phyloP scores from a whole-genome alignment of 2,329 filamentous ascomycete species.

The Harringtonia lauricola region DNA sequence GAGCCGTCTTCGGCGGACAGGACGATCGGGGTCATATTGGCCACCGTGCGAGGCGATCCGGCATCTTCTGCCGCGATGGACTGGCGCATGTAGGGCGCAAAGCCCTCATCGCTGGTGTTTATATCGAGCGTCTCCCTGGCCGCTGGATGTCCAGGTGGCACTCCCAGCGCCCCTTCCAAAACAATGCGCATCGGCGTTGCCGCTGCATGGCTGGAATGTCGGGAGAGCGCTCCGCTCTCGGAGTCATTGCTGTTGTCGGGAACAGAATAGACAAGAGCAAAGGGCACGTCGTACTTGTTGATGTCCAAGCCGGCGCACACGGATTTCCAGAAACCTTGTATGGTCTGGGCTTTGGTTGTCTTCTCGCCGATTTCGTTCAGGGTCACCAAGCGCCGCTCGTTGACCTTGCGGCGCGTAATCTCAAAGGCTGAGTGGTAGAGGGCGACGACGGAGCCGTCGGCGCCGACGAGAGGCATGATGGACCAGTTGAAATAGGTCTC shows the following conservation, averaged over 20 bases:
- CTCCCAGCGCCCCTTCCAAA: slow-evolving; percentile 63
- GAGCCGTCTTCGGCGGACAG: slow-evolving; percentile 57
- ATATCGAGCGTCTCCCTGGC: slow-evolving; percentile 56
- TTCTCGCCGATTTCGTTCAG: slow-evolving; percentile 67
- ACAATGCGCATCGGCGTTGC: slow-evolving; percentile 32
- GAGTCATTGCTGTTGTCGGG: slow-evolving; percentile 28
- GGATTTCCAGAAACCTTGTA: slow-evolving; percentile 63
- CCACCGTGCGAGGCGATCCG: neutral
- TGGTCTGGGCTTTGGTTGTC: slow-evolving; percentile 59
- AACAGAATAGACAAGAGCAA: slow-evolving; percentile 67
- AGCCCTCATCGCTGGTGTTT: slow-evolving; percentile 57
- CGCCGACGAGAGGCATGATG: slow-evolving; percentile 65
- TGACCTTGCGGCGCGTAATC: slow-evolving; percentile 67
- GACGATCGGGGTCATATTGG: slow-evolving; percentile 42
- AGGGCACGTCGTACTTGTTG: slow-evolving; percentile 67
- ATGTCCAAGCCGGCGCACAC: slow-evolving; percentile 58
- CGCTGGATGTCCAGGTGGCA: slow-evolving; percentile 51
- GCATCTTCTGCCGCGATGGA: slow-evolving; percentile 54
- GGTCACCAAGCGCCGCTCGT: slow-evolving; percentile 69
- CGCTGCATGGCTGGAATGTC: slow-evolving; percentile 56
- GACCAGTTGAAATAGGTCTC: slow-evolving; percentile 79
- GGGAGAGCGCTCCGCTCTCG: slow-evolving; percentile 61
- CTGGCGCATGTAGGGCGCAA: slow-evolving; percentile 65
- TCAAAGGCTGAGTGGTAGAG: slow-evolving; percentile 75
- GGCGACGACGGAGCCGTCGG: slow-evolving; percentile 62